Evolutionary conservation across 805 yeast species (phyloP).

Genomic region (Myxozyma monticola): DNA sequence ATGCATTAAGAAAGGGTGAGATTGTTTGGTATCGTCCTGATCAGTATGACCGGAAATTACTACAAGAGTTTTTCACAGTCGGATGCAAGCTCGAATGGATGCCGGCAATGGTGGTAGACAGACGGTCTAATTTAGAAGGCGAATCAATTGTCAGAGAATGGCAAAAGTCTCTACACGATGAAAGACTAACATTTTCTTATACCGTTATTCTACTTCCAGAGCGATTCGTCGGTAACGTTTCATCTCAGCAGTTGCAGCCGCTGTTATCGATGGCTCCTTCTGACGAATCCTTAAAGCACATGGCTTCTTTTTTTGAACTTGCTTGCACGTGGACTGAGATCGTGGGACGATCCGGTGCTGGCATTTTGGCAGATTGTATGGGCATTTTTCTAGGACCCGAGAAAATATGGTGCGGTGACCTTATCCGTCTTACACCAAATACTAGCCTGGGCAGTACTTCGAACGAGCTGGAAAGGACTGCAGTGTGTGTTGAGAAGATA

Average conservation of each 20-base stretch:
- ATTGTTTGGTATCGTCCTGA: conserved; percentile 3
- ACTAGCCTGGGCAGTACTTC: too few relatives aligned
- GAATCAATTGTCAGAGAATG: too few relatives aligned
- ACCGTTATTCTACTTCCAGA: conserved; percentile 1
- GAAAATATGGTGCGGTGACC: conserved; percentile 6
- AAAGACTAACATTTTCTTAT: neutral
- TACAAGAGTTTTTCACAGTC: neutral
- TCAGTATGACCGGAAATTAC: neutral
- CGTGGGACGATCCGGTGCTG: neutral
- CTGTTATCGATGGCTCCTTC: neutral
- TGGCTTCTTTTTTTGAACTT: neutral
- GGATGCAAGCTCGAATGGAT: neutral
- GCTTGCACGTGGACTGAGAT: neutral
- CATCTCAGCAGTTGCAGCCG: neutral
- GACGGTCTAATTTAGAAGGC: too few relatives aligned
- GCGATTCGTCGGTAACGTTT: neutral
- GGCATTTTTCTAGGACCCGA: conserved; percentile 5
- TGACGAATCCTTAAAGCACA: neutral
- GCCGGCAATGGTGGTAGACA: conserved; percentile 1
- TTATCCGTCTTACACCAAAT: neutral
- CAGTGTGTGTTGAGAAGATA: too few relatives aligned
- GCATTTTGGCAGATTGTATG: neutral
- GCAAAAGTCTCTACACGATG: too few relatives aligned
- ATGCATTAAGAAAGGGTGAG: conserved; percentile 6
- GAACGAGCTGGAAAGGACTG: too few relatives aligned